Conservation (phyloP, 345 rosid species). For the Laguncularia racemosa region DNA sequence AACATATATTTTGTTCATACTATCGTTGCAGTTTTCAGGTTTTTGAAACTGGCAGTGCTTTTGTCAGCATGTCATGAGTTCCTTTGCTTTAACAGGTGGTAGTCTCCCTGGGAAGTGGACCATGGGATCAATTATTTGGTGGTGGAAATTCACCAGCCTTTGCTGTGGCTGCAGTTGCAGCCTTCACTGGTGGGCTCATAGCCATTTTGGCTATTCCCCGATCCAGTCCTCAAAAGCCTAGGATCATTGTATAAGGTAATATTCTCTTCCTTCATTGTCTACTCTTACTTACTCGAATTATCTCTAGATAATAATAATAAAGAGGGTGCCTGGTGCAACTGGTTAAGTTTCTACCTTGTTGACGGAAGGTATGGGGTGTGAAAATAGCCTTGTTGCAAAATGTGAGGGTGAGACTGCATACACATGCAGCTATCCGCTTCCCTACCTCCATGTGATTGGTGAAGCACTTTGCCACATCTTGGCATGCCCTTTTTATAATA, state of each 20-base stretch:
- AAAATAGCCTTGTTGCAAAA: too few relatives aligned
- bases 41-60: too few relatives aligned
- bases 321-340: conserved; percentile 1
- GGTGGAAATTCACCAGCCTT: conserved; percentile 84
- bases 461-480: too few relatives aligned
- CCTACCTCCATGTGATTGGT: too few relatives aligned
- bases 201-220: conserved; percentile 85
- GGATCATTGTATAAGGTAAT: conserved; percentile 44
- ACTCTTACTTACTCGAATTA: conserved; percentile 7
- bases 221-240: conserved; percentile 54
- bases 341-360: neutral
- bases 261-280: conserved; percentile 11
- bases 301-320: conserved; percentile 8
- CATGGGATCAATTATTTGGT: conserved; percentile 89
- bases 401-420: too few relatives aligned
- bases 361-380: too few relatives aligned
- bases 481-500: too few relatives aligned
- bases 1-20: too few relatives aligned
- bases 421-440: too few relatives aligned
- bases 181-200: conserved; percentile 54
- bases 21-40: too few relatives aligned
- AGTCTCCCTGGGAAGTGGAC: conserved; percentile 79
- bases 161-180: conserved; percentile 66
- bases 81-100: conserved; percentile 33
- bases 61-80: neutral